Base-by-base conservation (phyloP, 768 basidiomycete genomes). In the Tylopilus vinaceipallidus region DNA sequence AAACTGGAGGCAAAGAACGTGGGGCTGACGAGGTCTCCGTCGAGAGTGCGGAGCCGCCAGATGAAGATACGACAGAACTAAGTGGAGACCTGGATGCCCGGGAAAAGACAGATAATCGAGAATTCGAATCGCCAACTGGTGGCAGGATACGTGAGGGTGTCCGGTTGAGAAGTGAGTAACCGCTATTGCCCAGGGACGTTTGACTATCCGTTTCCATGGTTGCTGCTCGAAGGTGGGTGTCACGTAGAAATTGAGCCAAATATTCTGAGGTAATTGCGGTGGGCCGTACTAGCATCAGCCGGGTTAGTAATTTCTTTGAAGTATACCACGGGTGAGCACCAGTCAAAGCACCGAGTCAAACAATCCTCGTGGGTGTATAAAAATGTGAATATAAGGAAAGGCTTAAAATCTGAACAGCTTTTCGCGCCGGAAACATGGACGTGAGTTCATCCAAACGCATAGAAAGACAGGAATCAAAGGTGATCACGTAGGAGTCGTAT, bases 291-390 rank as follows among this genome's bases (percentile, higher is more conserved):
- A n/a, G 10, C 23, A 26, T 27, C 23, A 22, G 33, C 13, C 2
- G 3, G 4, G 26, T 63, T 27, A 64, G 48, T 14, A 19, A 42
- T 47, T 20, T 13, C n/a, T 17, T 29, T 14, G 32, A 36, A 38
- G 45, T 16, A 20, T 14, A 26, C 23, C 13, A 32, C 29, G 11
- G 23, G 20, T 17, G 24, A 30, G 19, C 9, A 19, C 3, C 41
- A 19, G 7, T 14, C 41, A 24, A 41, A 26, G 10, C 24, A 11
- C 27, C 11, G 29, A 29, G 20, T 24, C n/a, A n/a, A 5, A 9
- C 16, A 35, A 13, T 29, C n/a, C n/a, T n/a, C n/a, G n/a, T n/a
- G n/a, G 24, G 34, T 7, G 19, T n/a, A 48, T 12, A 45, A 34
- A 47, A 23, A 30, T 8, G 27, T 14, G n/a, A 19, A 30, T n/a